Evolutionary conservation across 177 flowering plant species (phyloP), one percentile per base, ranked within the genome.

Genomic region (Vitis hybrid): DNA sequence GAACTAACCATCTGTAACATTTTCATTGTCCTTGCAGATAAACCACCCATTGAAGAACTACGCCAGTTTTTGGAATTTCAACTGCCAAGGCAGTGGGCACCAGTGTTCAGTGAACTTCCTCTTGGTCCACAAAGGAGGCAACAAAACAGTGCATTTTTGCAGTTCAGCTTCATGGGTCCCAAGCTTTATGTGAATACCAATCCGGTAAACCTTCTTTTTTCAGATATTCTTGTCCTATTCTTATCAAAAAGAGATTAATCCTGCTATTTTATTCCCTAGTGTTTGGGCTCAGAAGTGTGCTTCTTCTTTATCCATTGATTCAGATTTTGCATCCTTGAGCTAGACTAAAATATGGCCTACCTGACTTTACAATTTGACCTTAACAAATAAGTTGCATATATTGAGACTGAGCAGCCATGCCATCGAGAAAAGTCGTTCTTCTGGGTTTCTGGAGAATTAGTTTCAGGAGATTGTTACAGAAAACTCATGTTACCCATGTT

Each of bases 11-110:
- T 52, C 19, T 31, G 13, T 26, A 26, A 26, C 29, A 26, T 26
- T 49, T 2, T 39, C 57, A 60, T 69, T 71, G 15, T 74, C 64
- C 50, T 67, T 81, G 81, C 88, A 95, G 99, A 93, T 83, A 93
- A 95, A 74, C 99, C 99, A 59, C 97, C 91, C 33, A 87, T 88
- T 70, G 91, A 87, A 87, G 97, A 95, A 75, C 97, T 95, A 18
- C 89, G 83, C 69, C 98, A 91, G 72, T 95, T 95, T 87, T 81
- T 95, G 79, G 99, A 93, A 74, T 93, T 95, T 79, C 99, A 93
- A 76, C 89, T 91, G 56, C 98, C 98, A 59, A 85, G 93, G 74
- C 98, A 88, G 76, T 95, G 99, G 99, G 99, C 98, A 51, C 99
- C 99, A 15, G 90, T 91, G 52, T 93, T 91, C 73, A 84, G 96